A percentile compares a stretch with the other conserved stretches of the same genome.
phyloP scores from a whole-genome alignment of 2,329 filamentous ascomycete genomes.

The Sclerotinia subarctica region DNA sequence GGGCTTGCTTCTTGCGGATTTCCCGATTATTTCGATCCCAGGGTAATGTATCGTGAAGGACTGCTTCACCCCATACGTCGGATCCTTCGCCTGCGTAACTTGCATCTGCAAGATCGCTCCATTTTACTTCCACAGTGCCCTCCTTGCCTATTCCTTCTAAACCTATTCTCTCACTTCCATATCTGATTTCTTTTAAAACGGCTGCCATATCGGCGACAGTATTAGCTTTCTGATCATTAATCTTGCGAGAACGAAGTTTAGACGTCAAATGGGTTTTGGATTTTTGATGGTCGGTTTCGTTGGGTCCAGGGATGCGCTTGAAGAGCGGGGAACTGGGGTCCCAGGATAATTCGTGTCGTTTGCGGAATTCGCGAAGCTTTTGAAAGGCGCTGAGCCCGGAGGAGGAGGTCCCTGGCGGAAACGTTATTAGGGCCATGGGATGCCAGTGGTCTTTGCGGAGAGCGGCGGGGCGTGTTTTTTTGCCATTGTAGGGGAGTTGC shows the following conservation, averaged over 20 bases:
- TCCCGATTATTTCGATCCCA: neutral
- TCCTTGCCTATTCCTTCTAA: conserved; percentile 13
- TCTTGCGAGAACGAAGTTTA: conserved; percentile 47
- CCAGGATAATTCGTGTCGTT: conserved; percentile 62
- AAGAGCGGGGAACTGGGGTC: conserved; percentile 30
- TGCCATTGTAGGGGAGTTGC: conserved; percentile 64
- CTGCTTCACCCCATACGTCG: conserved; percentile 37
- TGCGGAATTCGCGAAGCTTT: conserved; percentile 62
- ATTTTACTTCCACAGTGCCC: conserved; percentile 34
- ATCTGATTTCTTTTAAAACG: conserved; percentile 20
- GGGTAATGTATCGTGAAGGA: conserved; percentile 30
- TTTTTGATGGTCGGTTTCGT: conserved; percentile 1
- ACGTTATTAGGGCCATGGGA: conserved; percentile 57
- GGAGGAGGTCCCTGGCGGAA: conserved; percentile 50
- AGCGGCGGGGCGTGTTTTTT: conserved; percentile 61
- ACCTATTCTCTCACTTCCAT: conserved; percentile 19
- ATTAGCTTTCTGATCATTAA: conserved; percentile 61
- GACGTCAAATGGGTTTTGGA: conserved; percentile 13
- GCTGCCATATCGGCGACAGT: conserved; percentile 61
- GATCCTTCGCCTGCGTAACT: conserved; percentile 37
- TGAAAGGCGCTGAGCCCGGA: conserved; percentile 60
- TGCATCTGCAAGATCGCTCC: conserved; percentile 40
- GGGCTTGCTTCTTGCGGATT: neutral
- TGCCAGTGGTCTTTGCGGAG: conserved; percentile 67
- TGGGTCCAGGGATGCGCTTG: neutral